Evolutionary conservation across 2,329 filamentous ascomycete genomes (phyloP).

Genomic region (Fusarium multiceps): DNA sequence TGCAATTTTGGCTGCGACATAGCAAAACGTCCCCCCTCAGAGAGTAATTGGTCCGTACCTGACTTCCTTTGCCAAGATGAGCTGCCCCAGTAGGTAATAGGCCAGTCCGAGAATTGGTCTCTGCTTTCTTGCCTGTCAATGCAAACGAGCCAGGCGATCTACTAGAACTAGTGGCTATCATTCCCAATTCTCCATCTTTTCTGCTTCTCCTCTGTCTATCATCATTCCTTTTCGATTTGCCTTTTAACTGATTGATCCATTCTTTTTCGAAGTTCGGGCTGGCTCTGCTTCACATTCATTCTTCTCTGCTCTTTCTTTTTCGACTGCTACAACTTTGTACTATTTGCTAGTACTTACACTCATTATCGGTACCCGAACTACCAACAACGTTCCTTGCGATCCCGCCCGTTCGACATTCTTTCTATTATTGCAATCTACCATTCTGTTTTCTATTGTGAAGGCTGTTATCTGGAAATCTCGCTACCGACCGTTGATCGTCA

Average conservation of each 20-base stretch:
- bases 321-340: conserved; percentile 7
- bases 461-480: neutral
- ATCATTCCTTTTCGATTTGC: conserved; percentile 38
- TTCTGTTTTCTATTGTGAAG: conserved; percentile 2
- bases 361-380: conserved; percentile 17
- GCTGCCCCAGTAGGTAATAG: conserved; percentile 10
- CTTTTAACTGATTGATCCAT: conserved; percentile 27
- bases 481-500: conserved; percentile 23
- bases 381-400: conserved; percentile 39
- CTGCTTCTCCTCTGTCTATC: conserved; percentile 30
- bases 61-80: conserved; percentile 29
- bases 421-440: conserved; percentile 8
- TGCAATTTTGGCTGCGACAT: conserved; percentile 46
- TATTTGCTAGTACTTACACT: conserved; percentile 16
- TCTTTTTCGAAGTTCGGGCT: conserved; percentile 40
- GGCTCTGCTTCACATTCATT: conserved; percentile 39
- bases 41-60: conserved; percentile 18
- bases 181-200: conserved; percentile 32
- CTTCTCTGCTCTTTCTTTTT: conserved; percentile 22
- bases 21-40: conserved; percentile 17
- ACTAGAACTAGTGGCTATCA: conserved; percentile 13
- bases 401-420: conserved; percentile 41
- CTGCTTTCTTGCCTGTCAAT: conserved; percentile 20
- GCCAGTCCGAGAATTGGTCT: neutral
- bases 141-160: conserved; percentile 2